A percentile compares a stretch with the other conserved stretches of the same genome.
phyloP scores from a whole-genome alignment of 257 asterid genomes.

The Solanum sitiens region DNA sequence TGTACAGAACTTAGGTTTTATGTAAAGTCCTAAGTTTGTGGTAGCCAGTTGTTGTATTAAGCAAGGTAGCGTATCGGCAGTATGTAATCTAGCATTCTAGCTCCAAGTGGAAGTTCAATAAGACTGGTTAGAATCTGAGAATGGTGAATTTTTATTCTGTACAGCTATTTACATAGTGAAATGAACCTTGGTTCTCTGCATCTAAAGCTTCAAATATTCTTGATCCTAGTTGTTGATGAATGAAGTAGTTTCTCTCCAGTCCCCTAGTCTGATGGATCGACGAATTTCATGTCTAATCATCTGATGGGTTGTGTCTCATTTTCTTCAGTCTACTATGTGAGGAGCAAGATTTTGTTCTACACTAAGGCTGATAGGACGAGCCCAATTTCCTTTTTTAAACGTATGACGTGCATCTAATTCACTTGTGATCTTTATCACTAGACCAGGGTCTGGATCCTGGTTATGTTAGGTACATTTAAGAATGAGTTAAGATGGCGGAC shows the following conservation, averaged over 20 bases:
- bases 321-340: background rate
- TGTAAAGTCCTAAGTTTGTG: background rate
- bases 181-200: background rate
- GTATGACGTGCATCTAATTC: background rate
- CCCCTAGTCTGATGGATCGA: background rate
- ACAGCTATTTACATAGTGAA: background rate
- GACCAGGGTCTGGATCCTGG: background rate
- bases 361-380: background rate
- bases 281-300: background rate
- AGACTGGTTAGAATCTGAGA: background rate
- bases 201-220: background rate
- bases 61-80: background rate
- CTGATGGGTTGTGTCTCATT: background rate
- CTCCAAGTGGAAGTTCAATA: background rate
- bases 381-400: background rate
- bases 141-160: background rate
- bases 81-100: background rate
- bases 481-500: background rate
- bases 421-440: background rate
- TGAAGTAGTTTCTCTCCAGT: background rate
- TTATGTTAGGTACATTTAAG: background rate
- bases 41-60: background rate
- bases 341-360: background rate
- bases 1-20: background rate
- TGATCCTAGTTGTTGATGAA: background rate